Evolutionary conservation across 129 eudicot genomes (phyloP).

Genomic region (Flaveria bidentis): DNA sequence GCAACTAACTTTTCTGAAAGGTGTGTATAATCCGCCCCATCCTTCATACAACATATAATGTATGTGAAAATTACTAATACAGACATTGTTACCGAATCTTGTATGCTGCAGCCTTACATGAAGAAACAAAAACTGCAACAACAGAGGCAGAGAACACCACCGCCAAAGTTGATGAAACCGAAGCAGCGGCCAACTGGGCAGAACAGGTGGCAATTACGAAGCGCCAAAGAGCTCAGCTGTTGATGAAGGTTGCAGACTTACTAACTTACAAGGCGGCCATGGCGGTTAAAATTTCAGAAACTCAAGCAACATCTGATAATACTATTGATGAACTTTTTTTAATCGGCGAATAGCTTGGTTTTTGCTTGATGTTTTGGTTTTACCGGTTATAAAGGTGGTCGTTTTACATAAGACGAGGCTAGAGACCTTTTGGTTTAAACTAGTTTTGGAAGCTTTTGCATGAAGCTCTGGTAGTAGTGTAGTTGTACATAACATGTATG

Average conservation of each 20-base stretch:
- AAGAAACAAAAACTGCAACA: background rate
- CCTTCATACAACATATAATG: background rate
- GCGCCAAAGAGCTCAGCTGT: conserved; percentile 79
- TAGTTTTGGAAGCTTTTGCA: conserved; percentile 40
- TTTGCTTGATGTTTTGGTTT: conserved; percentile 23
- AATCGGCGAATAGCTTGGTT: conserved; percentile 9
- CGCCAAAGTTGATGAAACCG: conserved; percentile 54
- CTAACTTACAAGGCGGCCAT: conserved; percentile 75
- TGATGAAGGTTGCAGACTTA: conserved; percentile 76
- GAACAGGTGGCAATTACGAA: conserved; percentile 55
- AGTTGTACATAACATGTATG: conserved; percentile 10
- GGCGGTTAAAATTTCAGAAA: conserved; percentile 78
- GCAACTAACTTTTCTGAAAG: conserved; percentile 56
- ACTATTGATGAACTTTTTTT: conserved; percentile 16
- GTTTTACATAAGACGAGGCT: conserved; percentile 1
- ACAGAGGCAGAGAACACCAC: conserved; percentile 33
- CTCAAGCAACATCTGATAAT: conserved; percentile 26
- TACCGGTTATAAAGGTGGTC: conserved; percentile 18
- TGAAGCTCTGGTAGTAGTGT: conserved; percentile 9
- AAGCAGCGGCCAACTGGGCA: conserved; percentile 50
- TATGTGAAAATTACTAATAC: conserved; percentile 18
- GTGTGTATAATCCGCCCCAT: conserved; percentile 20
- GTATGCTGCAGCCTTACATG: conserved; percentile 19
- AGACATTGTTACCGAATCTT: background rate
- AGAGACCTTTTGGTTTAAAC: background rate